These are phyloP conservation scores for Lactarius quietus DNA, from an alignment of 768 basidiomycete genomes.

Conservation along the genomic window DNA sequence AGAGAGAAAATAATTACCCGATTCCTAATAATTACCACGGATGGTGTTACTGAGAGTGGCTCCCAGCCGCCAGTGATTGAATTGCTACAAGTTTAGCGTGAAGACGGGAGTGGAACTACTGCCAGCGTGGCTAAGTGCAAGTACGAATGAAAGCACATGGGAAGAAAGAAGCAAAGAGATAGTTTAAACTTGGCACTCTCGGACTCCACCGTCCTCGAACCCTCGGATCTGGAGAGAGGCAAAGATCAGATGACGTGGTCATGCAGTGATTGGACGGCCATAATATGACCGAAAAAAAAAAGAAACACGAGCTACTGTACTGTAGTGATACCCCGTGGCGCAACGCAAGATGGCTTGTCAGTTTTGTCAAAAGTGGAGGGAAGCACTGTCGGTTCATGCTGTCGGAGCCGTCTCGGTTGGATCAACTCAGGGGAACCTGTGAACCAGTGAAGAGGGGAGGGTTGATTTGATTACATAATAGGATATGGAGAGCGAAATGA, in stretches of 20 bases:
- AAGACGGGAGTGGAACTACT: not conserved
- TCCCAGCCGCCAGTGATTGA: not conserved
- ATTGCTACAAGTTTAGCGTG: not conserved
- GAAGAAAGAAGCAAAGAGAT: not conserved
- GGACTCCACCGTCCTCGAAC: not conserved
- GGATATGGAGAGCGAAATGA: conserved; percentile 3
- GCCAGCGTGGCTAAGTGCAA: not conserved
- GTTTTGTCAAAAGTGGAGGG: not conserved
- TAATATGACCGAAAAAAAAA: not conserved
- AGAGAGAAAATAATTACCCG: not conserved
- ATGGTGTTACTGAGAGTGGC: not conserved
- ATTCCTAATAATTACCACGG: not conserved
- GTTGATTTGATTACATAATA: not conserved
- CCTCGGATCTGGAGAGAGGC: not conserved
- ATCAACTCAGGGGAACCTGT: not conserved
- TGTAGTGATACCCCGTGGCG: not conserved
- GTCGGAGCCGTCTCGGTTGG: not conserved
- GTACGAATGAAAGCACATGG: not conserved
- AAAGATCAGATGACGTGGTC: too few relatives aligned
- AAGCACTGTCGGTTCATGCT: not conserved
- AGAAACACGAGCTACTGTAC: not conserved
- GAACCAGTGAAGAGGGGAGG: not conserved
- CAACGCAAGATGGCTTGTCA: not conserved
- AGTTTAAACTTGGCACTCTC: not conserved
- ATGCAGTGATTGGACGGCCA: not conserved